phyloP scores from a whole-genome alignment of 352 stramenopile species.

The Pythium utonaiense region DNA sequence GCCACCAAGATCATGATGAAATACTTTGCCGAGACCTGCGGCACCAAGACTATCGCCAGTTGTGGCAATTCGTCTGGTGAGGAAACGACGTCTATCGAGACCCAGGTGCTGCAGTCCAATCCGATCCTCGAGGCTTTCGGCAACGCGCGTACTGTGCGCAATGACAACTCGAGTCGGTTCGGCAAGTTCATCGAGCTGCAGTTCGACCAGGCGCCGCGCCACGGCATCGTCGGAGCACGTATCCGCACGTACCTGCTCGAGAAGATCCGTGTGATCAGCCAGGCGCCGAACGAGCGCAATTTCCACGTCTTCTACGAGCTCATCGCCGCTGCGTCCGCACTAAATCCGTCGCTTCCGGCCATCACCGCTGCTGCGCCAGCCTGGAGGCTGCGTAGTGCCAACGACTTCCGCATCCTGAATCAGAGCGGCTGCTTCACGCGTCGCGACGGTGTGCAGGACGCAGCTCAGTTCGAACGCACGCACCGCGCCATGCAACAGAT shows the following conservation, averaged over 20 bases:
- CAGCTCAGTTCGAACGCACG: conserved; percentile 57
- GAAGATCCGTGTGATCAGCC: conserved; percentile 90
- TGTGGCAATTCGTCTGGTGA: background rate
- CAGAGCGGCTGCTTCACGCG: conserved; percentile 66
- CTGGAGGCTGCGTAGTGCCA: conserved; percentile 35
- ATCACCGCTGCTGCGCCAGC: conserved; percentile 21
- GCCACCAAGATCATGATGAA: conserved; percentile 91
- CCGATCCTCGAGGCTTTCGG: conserved; percentile 90
- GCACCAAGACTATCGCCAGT: conserved; percentile 4
- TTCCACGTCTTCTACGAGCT: conserved; percentile 91
- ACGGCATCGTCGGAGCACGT: conserved; percentile 58
- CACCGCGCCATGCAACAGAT: conserved; percentile 74
- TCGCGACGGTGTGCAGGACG: conserved; percentile 66
- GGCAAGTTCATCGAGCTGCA: conserved; percentile 90
- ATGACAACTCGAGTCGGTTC: conserved; percentile 89
- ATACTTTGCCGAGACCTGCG: conserved; percentile 79
- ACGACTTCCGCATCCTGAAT: conserved; percentile 62
- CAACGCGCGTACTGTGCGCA: conserved; percentile 84
- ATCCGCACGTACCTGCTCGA: conserved; percentile 94
- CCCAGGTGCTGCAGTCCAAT: conserved; percentile 89
- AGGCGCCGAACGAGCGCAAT: conserved; percentile 71
- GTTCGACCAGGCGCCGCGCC: conserved; percentile 39
- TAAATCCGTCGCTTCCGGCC: background rate
- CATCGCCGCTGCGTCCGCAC: conserved; percentile 29
- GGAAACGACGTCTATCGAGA: conserved; percentile 48